Evolutionary conservation across 495 filamentous ascomycete species (phyloP).

Genomic region (Xylaria acuta): DNA sequence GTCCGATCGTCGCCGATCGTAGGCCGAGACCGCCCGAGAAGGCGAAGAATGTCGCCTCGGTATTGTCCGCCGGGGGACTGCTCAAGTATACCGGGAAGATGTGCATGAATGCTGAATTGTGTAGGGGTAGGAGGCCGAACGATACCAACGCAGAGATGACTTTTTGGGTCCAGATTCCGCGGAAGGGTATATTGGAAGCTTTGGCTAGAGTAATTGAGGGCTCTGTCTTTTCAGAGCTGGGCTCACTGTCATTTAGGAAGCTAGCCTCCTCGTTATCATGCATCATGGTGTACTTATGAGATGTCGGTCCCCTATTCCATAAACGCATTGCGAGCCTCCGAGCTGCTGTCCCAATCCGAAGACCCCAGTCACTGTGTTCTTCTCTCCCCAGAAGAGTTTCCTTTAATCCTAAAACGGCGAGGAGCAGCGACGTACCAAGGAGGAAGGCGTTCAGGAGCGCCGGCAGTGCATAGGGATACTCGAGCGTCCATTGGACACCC

Average conservation of each 20-base stretch:
- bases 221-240: background rate
- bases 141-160: constrained; percentile 66
- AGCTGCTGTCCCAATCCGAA: constrained; percentile 29
- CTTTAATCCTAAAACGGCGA: constrained; percentile 31
- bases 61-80: constrained; percentile 62
- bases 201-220: constrained; percentile 15
- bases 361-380: constrained; percentile 38
- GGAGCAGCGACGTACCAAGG: constrained; percentile 32
- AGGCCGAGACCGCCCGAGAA: constrained; percentile 79
- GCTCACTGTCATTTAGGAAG: constrained; percentile 31
- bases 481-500: constrained; percentile 41
- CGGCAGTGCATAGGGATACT: constrained; percentile 50
- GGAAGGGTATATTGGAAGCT: constrained; percentile 55
- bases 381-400: constrained; percentile 41
- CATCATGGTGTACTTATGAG: constrained; percentile 29
- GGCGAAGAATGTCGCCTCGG: constrained; percentile 58
- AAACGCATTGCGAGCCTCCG: constrained; percentile 42
- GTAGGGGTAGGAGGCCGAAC: constrained; percentile 72
- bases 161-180: constrained; percentile 67
- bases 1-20: constrained; percentile 69
- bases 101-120: constrained; percentile 77
- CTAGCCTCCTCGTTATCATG: constrained; percentile 28
- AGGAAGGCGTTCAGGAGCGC: constrained; percentile 39
- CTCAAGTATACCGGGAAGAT: constrained; percentile 77
- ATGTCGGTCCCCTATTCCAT: background rate